Conservation (phyloP, 805 yeast genomes). For the Metschnikowia noctiluminum region DNA sequence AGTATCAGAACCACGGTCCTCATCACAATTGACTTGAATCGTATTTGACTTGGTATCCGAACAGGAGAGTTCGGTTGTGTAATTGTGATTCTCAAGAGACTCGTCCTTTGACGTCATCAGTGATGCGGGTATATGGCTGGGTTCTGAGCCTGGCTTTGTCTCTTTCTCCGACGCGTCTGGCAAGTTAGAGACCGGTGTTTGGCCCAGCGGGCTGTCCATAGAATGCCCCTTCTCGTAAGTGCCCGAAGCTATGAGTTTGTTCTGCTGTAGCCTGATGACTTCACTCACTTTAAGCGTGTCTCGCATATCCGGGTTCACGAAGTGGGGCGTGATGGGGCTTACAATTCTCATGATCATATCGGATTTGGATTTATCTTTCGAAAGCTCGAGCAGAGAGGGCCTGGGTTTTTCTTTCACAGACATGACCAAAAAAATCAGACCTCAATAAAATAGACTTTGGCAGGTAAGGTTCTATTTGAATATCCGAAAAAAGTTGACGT, state of each 20-base stretch:
- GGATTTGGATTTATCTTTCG: slow-evolving; percentile 10
- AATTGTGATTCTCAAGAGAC: background rate
- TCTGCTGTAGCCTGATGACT: slow-evolving; percentile 17
- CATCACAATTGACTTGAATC: background rate
- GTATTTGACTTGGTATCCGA: background rate
- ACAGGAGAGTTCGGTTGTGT: background rate
- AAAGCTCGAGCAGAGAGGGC: slow-evolving; percentile 14
- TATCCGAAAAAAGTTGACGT: background rate
- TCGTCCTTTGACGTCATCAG: background rate
- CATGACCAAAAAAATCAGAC: slow-evolving; percentile 4
- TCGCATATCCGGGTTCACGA: slow-evolving; percentile 15
- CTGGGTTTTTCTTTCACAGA: slow-evolving; percentile 11
- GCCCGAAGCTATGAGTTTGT: slow-evolving; percentile 13
- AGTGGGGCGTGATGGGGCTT: slow-evolving; percentile 15
- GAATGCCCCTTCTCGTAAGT: slow-evolving; percentile 5
- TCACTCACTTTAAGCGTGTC: slow-evolving; percentile 17
- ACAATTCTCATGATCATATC: slow-evolving; percentile 16
- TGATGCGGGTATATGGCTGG: background rate
- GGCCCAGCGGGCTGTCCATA: background rate
- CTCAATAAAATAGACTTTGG: background rate
- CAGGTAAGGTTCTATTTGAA: slow-evolving; percentile 1
- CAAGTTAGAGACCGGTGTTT: slow-evolving; percentile 1
- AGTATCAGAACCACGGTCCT: background rate
- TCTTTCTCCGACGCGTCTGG: slow-evolving; percentile 1
- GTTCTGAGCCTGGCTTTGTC: background rate